Conservation (phyloP, 192 early-diverging fungal genomes). For the Lobosporangium transversale region DNA sequence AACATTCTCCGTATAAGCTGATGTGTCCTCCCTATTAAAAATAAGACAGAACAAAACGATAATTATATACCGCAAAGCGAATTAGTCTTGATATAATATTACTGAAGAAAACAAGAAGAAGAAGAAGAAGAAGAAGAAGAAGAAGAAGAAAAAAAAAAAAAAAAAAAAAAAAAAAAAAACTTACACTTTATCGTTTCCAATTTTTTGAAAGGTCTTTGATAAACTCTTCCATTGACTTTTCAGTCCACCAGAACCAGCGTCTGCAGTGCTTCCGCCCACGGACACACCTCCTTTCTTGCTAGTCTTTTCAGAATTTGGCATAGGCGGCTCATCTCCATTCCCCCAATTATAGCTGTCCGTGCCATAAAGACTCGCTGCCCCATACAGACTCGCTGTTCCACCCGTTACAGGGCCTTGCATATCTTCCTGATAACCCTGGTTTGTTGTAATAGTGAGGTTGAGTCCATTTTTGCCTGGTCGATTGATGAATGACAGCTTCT, state of each 20-base stretch:
- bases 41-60: too few relatives aligned
- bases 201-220: constrained; percentile 54
- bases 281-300: constrained; percentile 35
- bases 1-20: constrained; percentile 32
- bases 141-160: too few relatives aligned
- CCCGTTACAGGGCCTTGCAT: constrained; percentile 37
- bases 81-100: too few relatives aligned
- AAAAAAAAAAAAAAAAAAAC: neutral
- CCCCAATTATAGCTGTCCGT: constrained; percentile 12
- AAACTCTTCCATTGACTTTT: constrained; percentile 54
- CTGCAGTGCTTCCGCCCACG: constrained; percentile 18
- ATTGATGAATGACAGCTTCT: constrained; percentile 46
- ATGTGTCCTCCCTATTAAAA: constrained; percentile 38
- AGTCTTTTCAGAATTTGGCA: constrained; percentile 28
- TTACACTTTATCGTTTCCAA: too few relatives aligned
- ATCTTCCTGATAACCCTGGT: constrained; percentile 30
- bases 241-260: constrained; percentile 30
- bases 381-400: constrained; percentile 24
- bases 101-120: too few relatives aligned
- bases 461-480: constrained; percentile 43
- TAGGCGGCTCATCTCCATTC: constrained; percentile 17
- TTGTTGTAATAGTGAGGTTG: constrained; percentile 28
- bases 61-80: too few relatives aligned
- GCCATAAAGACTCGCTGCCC: constrained; percentile 15
- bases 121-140: too few relatives aligned